Evolutionary conservation across 345 rosid genomes (phyloP).

Genomic region (Geranium brycei): DNA sequence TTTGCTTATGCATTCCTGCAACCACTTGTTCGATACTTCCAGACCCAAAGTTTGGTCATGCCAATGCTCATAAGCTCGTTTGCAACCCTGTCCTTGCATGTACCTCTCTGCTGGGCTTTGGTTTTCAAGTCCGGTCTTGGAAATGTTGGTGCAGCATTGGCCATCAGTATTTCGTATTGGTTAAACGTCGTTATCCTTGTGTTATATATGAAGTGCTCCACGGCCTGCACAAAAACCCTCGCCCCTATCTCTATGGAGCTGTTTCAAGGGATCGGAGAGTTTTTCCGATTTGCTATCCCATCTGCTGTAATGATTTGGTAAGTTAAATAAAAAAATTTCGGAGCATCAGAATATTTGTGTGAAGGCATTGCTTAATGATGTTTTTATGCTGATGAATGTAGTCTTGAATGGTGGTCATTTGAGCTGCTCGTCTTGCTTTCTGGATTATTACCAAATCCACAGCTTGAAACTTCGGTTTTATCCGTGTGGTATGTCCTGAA

Average conservation of each 20-base stretch:
- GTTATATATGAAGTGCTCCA: slow-evolving; percentile 25
- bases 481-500: slow-evolving; percentile 17
- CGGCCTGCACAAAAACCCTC: slow-evolving; percentile 24
- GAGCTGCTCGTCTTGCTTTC: slow-evolving; percentile 28
- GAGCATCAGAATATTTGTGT: background rate
- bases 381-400: slow-evolving; percentile 1
- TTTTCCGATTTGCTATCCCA: slow-evolving; percentile 32
- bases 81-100: slow-evolving; percentile 17
- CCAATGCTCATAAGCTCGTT: slow-evolving; percentile 32
- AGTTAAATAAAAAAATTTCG: no score
- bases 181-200: slow-evolving; percentile 21
- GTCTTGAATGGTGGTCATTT: slow-evolving; percentile 35
- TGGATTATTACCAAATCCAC: slow-evolving; percentile 26
- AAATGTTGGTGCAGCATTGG: slow-evolving; percentile 26
- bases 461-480: slow-evolving; percentile 24
- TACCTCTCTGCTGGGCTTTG: slow-evolving; percentile 27
- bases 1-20: slow-evolving; percentile 31
- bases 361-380: background rate
- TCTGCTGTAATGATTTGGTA: slow-evolving; percentile 43
- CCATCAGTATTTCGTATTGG: slow-evolving; percentile 27
- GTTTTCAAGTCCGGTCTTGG: slow-evolving; percentile 21
- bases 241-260: slow-evolving; percentile 18
- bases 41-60: slow-evolving; percentile 25
- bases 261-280: slow-evolving; percentile 20
- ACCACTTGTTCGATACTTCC: slow-evolving; percentile 26